These are phyloP conservation scores for Suillus luteus DNA, from an alignment of 768 basidiomycete species.

Conservation along the genomic window DNA sequence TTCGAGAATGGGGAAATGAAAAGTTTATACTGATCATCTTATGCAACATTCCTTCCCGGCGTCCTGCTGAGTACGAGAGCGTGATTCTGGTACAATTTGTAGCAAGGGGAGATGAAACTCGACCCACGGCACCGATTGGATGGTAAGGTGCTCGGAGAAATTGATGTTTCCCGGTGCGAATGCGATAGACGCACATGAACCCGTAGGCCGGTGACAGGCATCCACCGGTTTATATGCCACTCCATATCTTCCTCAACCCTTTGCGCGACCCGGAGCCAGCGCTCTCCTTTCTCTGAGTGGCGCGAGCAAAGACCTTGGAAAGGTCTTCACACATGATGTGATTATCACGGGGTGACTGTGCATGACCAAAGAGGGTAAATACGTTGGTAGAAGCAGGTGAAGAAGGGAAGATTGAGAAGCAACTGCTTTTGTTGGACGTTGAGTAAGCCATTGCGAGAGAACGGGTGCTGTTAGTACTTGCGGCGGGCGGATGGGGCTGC, in stretches of 20 bases:
- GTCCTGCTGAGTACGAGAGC: not conserved
- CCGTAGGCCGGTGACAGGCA: not conserved
- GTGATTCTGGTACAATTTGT: not conserved
- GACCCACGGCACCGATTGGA: constrained; percentile 3
- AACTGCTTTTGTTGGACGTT: constrained; percentile 20
- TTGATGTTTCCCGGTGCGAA: not conserved
- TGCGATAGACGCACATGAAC: not conserved
- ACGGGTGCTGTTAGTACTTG: constrained; percentile 6
- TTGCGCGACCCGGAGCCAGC: constrained; percentile 11
- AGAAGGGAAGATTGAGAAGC: constrained; percentile 27
- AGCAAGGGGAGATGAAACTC: not conserved
- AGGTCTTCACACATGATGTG: constrained; percentile 43
- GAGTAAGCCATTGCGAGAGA: constrained; percentile 33
- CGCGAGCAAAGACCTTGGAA: constrained; percentile 27
- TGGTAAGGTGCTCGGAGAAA: not conserved
- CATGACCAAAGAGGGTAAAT: constrained; percentile 39
- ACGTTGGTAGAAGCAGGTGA: constrained; percentile 32
- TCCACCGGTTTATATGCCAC: constrained; percentile 2
- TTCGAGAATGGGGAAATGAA: constrained; percentile 3
- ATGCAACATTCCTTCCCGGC: not conserved
- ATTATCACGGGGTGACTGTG: constrained; percentile 41
- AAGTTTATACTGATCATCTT: not conserved
- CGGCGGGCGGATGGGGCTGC: constrained; percentile 3
- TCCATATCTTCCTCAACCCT: constrained; percentile 18
- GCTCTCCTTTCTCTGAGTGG: constrained; percentile 16